These are phyloP conservation scores for Neofusicoccum cordaticola DNA, from an alignment of 2,329 filamentous ascomycete species.

Conservation along the genomic window DNA sequence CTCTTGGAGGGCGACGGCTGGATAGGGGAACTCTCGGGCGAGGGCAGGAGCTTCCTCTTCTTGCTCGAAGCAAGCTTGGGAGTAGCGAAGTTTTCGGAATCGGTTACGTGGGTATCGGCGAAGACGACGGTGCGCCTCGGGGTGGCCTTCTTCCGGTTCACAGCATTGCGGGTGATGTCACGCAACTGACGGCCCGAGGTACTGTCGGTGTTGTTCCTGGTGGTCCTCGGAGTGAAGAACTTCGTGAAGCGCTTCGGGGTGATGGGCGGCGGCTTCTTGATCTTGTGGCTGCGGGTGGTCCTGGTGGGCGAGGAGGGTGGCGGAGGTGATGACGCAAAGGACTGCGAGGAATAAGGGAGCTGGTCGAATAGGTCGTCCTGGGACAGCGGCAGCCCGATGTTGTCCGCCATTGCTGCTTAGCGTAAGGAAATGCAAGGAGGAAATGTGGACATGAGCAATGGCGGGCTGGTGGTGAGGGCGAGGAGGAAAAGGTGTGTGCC, in stretches of 20 bases:
- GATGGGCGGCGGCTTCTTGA: constrained; percentile 48
- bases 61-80: constrained; percentile 29
- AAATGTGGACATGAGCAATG: background rate
- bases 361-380: constrained; percentile 11
- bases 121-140: constrained; percentile 41
- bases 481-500: background rate
- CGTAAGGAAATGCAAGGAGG: constrained; percentile 16
- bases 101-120: constrained; percentile 27
- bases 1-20: constrained; percentile 43
- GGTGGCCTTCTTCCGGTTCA: constrained; percentile 38
- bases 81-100: constrained; percentile 29
- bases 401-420: constrained; percentile 9
- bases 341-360: constrained; percentile 10
- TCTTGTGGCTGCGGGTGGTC: constrained; percentile 31
- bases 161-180: constrained; percentile 48
- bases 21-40: constrained; percentile 39
- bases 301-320: constrained; percentile 27
- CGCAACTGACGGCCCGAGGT: constrained; percentile 45
- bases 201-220: constrained; percentile 1
- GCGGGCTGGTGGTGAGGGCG: background rate
- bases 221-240: constrained; percentile 48
- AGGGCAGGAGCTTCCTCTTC: constrained; percentile 41
- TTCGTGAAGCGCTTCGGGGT: constrained; percentile 51
- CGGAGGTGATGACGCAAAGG: constrained; percentile 35
- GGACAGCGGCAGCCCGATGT: background rate